Evolutionary conservation across 352 stramenopile genomes (phyloP).

Genomic region (Globisporangium cederbergense): DNA sequence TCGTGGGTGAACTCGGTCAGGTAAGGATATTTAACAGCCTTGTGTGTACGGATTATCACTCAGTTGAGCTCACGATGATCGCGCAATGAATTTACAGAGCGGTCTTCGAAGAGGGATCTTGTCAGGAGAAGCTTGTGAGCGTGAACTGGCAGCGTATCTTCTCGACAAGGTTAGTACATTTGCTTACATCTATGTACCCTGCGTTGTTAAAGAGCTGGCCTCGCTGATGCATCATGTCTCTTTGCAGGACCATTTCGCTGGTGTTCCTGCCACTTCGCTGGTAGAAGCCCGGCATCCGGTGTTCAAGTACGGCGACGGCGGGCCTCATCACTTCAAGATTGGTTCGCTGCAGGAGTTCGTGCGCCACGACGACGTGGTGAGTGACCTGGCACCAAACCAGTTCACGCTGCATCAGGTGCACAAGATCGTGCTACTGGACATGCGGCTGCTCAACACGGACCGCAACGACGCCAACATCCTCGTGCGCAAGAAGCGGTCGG

Average conservation of each 20-base stretch:
- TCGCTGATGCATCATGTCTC: not conserved
- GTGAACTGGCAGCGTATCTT: slow-evolving; percentile 97
- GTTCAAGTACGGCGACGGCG: slow-evolving; percentile 66
- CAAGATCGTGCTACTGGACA: slow-evolving; percentile 98
- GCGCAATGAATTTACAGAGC: slow-evolving; percentile 29
- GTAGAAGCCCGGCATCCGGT: slow-evolving; percentile 72
- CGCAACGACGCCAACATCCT: slow-evolving; percentile 98
- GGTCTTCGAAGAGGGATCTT: slow-evolving; percentile 90
- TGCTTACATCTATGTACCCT: no score
- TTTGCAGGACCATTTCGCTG: slow-evolving; percentile 79
- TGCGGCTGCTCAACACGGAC: slow-evolving; percentile 97
- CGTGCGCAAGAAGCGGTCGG: slow-evolving; percentile 75
- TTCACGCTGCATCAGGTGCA: slow-evolving; percentile 93
- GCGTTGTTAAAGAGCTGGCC: no score
- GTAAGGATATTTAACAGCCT: slow-evolving; percentile 19
- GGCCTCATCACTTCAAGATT: slow-evolving; percentile 86
- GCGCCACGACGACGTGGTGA: slow-evolving; percentile 92
- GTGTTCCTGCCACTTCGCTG: slow-evolving; percentile 72
- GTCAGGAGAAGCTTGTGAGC: slow-evolving; percentile 95
- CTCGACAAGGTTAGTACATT: slow-evolving; percentile 77
- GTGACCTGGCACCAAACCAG: slow-evolving; percentile 90
- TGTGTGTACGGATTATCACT: not conserved
- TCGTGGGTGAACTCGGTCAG: slow-evolving; percentile 79
- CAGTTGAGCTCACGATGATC: not conserved
- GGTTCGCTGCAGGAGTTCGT: slow-evolving; percentile 98